Conservation (phyloP, 192 early-diverging fungal genomes). For the Dissophora ornata region DNA sequence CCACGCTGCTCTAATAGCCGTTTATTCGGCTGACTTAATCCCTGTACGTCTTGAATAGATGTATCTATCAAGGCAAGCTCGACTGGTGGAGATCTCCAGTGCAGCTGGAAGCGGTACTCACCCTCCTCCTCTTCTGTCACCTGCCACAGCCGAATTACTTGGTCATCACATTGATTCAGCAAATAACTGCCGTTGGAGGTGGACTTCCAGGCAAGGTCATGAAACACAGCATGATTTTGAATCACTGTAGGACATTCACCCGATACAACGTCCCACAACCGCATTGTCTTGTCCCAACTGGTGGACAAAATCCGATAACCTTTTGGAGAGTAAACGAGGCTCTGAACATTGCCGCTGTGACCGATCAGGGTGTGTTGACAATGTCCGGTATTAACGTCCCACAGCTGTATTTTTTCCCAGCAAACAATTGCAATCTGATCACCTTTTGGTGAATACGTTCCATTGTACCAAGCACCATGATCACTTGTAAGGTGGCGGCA, state of each 20-base stretch:
- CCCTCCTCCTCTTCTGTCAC: too few relatives aligned
- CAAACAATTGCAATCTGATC: not conserved
- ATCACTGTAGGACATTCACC: not conserved
- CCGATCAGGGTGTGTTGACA: not conserved
- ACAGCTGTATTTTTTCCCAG: not conserved
- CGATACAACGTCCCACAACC: not conserved
- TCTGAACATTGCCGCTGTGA: not conserved
- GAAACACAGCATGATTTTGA: too few relatives aligned
- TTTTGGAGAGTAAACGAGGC: not conserved
- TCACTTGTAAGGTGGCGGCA: not conserved
- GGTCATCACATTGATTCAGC: too few relatives aligned
- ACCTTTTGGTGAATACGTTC: not conserved
- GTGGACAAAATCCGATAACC: not conserved
- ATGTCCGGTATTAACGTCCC: not conserved
- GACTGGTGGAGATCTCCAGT: too few relatives aligned
- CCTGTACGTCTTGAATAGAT: too few relatives aligned
- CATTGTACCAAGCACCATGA: not conserved
- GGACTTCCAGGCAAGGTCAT: too few relatives aligned
- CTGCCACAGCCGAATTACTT: too few relatives aligned
- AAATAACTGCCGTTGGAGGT: too few relatives aligned
- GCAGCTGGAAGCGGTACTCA: too few relatives aligned
- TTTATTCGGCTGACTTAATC: too few relatives aligned
- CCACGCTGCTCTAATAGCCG: too few relatives aligned
- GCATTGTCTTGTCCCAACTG: not conserved
- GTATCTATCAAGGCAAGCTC: too few relatives aligned